Percentiles rank a stretch among this genome's conserved stretches.
Conservation (phyloP, 768 basidiomycete species). For the Russula sp. region DNA sequence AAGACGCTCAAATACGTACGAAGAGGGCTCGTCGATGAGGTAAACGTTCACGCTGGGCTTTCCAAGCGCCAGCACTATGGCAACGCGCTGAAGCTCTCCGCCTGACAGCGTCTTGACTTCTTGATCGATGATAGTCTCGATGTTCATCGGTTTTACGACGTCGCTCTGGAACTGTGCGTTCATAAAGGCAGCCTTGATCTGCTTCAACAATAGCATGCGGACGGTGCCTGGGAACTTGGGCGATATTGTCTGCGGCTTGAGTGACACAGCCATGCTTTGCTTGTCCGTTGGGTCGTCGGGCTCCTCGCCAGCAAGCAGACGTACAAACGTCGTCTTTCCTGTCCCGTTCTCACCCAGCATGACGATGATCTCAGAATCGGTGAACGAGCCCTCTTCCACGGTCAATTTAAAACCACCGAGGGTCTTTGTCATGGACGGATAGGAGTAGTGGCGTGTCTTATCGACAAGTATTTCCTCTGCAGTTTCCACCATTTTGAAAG, state of each 20-base stretch:
- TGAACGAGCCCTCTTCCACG: conserved; percentile 83
- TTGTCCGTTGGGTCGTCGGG: conserved; percentile 83
- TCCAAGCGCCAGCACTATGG: conserved; percentile 89
- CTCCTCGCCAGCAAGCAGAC: conserved; percentile 85
- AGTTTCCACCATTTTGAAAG: conserved; percentile 97
- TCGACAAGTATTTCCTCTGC: conserved; percentile 84
- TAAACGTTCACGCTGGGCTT: conserved; percentile 83
- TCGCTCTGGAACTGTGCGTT: conserved; percentile 99
- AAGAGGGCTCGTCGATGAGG: conserved; percentile 91
- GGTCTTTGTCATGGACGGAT: conserved; percentile 96
- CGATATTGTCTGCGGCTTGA: conserved; percentile 98
- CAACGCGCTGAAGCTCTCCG: conserved; percentile 96
- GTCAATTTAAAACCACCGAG: conserved; percentile 93
- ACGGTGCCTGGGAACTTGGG: conserved; percentile 98
- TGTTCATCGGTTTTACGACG: conserved; percentile 93
- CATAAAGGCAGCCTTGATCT: conserved; percentile 95
- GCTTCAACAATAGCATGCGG: conserved; percentile 87
- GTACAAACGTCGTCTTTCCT: conserved; percentile 97
- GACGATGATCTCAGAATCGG: conserved; percentile 99
- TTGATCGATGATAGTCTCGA: conserved; percentile 94
- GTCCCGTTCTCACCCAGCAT: conserved; percentile 99
- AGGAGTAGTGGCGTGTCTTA: conserved; percentile 84
- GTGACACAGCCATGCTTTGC: conserved; percentile 76
- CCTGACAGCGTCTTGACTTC: conserved; percentile 97
- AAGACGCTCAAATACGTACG: conserved; percentile 30